phyloP scores from a whole-genome alignment of 768 basidiomycete genomes.

The Lactarius psammicola region DNA sequence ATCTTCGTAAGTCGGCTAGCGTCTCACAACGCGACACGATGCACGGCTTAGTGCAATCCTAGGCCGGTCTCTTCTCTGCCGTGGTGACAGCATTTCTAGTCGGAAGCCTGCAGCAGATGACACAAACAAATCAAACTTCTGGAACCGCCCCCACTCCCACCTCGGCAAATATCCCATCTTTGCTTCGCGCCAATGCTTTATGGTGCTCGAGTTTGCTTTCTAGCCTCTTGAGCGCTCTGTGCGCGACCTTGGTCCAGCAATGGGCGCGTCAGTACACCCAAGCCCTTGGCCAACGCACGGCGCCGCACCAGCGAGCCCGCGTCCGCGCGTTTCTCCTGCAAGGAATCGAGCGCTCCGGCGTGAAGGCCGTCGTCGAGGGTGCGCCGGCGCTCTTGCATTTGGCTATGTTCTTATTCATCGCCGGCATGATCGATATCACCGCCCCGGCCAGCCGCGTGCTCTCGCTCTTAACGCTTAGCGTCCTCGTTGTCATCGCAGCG shows the following conservation, averaged over 20 bases:
- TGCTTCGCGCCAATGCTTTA: constrained; percentile 16
- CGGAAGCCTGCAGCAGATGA: constrained; percentile 23
- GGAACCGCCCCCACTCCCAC: neutral
- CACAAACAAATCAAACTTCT: constrained; percentile 14
- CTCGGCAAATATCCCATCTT: neutral
- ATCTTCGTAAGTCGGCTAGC: constrained; percentile 20
- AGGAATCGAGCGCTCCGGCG: constrained; percentile 19
- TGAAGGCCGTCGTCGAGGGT: constrained; percentile 13
- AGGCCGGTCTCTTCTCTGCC: constrained; percentile 32
- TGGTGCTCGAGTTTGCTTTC: constrained; percentile 21
- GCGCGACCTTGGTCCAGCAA: constrained; percentile 19
- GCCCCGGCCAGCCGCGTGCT: constrained; percentile 1
- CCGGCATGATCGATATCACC: constrained; percentile 15
- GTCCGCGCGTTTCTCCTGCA: constrained; percentile 18
- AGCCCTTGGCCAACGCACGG: constrained; percentile 12
- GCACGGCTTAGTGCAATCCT: neutral
- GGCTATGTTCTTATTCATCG: constrained; percentile 21
- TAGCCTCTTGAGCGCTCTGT: constrained; percentile 19
- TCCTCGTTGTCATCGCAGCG: constrained; percentile 1
- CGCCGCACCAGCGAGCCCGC: constrained; percentile 16
- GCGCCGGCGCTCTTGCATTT: constrained; percentile 13
- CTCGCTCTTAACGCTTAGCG: neutral
- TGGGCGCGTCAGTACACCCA: constrained; percentile 22
- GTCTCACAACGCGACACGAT: neutral
- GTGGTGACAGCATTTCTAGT: constrained; percentile 29